Percentiles rank a stretch among this genome's conserved stretches.
phyloP scores from a whole-genome alignment of 2,329 filamentous ascomycete genomes.

The Phyllosticta capitalensis region DNA sequence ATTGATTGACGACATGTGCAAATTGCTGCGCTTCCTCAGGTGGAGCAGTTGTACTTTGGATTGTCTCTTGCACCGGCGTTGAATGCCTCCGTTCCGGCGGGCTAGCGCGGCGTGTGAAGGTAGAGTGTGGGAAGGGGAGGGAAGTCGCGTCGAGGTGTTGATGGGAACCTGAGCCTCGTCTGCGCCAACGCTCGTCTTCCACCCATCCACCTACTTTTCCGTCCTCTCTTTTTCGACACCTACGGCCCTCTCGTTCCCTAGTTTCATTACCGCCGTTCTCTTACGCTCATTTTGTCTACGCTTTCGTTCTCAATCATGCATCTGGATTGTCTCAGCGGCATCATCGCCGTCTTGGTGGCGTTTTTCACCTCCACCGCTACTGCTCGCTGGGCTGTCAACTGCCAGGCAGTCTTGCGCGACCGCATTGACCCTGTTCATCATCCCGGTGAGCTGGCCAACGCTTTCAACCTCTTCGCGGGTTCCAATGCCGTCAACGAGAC shows the following conservation, averaged over 20 bases:
- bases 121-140: too few species aligned
- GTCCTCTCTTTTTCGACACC: neutral
- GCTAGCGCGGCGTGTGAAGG: too few species aligned
- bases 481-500: neutral
- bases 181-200: neutral
- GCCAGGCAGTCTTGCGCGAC: neutral
- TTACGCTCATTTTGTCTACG: neutral
- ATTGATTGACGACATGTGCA: too few species aligned
- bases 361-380: neutral
- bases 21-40: too few species aligned
- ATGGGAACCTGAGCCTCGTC: neutral
- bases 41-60: too few species aligned
- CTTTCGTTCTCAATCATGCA: neutral
- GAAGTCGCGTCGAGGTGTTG: neutral
- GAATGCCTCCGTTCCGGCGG: too few species aligned
- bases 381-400: neutral
- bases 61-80: too few species aligned
- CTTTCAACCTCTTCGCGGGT: neutral
- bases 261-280: neutral
- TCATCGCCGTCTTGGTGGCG: neutral
- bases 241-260: too few species aligned
- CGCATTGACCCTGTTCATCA: neutral
- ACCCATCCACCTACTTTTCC: neutral
- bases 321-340: neutral
- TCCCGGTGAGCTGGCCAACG: neutral